These are phyloP conservation scores for Elongisporangium prolatum DNA, from an alignment of 352 stramenopile species.

Conservation along the genomic window DNA sequence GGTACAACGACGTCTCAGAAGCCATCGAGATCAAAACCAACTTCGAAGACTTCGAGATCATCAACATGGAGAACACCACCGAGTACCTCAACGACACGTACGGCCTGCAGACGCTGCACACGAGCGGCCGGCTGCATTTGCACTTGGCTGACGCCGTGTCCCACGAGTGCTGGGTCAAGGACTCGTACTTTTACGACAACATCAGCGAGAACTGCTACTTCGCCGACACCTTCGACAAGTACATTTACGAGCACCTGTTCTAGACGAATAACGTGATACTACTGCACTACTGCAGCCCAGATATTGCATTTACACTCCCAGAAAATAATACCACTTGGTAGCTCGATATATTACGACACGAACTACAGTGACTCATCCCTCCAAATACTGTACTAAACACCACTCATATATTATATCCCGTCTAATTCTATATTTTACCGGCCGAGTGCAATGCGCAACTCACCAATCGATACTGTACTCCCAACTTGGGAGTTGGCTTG, in stretches of 20 bases:
- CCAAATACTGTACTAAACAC: no score
- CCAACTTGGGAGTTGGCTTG: no score
- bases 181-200: conserved; percentile 13
- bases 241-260: conserved; percentile 18
- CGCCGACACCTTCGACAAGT: conserved; percentile 28
- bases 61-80: conserved; percentile 18
- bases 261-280: not conserved
- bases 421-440: no score
- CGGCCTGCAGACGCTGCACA: conserved; percentile 22
- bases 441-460: no score
- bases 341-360: not conserved
- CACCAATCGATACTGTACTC: no score
- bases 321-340: not conserved
- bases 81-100: conserved; percentile 28
- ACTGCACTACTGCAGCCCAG: not conserved
- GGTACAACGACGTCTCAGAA: conserved; percentile 27
- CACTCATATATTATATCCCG: no score
- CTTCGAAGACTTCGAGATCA: conserved; percentile 16
- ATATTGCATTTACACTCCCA: not conserved
- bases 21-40: conserved; percentile 14
- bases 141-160: conserved; percentile 13
- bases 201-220: conserved; percentile 22
- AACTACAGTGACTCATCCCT: no score
- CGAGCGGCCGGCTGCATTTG: conserved; percentile 15
- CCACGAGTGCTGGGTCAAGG: conserved; percentile 24